Percentiles rank a stretch among this genome's conserved stretches.
Conservation (phyloP, 768 basidiomycete species). For the Russula foetens region DNA sequence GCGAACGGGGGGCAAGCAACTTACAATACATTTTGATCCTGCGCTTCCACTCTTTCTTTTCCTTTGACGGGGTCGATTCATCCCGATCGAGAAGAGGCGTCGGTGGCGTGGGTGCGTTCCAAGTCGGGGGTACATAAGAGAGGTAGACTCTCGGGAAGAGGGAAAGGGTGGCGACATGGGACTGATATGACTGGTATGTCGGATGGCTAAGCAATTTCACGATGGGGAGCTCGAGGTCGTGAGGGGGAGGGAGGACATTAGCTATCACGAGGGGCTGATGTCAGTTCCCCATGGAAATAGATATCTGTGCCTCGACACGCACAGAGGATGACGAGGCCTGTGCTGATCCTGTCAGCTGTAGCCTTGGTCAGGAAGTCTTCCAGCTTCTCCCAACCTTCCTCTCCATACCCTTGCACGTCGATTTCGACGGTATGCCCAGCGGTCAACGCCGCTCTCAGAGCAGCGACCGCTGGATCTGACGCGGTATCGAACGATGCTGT, state of each 20-base stretch:
- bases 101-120: conserved; percentile 49
- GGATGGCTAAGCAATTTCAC: conserved; percentile 77
- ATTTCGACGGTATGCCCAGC: conserved; percentile 62
- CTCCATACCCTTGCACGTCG: conserved; percentile 49
- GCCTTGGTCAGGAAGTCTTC: conserved; percentile 67
- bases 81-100: conserved; percentile 36
- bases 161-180: conserved; percentile 63
- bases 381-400: conserved; percentile 52
- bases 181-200: conserved; percentile 62
- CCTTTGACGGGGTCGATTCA: conserved; percentile 29
- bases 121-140: conserved; percentile 70
- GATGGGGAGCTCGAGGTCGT: conserved; percentile 60
- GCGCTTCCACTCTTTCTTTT: conserved; percentile 52
- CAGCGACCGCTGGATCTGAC: conserved; percentile 42
- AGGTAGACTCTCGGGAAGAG: conserved; percentile 63
- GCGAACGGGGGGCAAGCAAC: conserved; percentile 26
- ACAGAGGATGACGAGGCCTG: conserved; percentile 62
- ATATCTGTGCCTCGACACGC: neutral
- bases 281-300: neutral
- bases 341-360: conserved; percentile 29
- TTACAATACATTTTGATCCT: conserved; percentile 81
- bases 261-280: conserved; percentile 37
- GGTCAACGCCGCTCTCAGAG: conserved; percentile 58
- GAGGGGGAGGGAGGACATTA: conserved; percentile 73
- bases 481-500: conserved; percentile 47